These are phyloP conservation scores for Warburgia ugandensis DNA, from an alignment of 164 flowering plant genomes.

Conservation along the genomic window DNA sequence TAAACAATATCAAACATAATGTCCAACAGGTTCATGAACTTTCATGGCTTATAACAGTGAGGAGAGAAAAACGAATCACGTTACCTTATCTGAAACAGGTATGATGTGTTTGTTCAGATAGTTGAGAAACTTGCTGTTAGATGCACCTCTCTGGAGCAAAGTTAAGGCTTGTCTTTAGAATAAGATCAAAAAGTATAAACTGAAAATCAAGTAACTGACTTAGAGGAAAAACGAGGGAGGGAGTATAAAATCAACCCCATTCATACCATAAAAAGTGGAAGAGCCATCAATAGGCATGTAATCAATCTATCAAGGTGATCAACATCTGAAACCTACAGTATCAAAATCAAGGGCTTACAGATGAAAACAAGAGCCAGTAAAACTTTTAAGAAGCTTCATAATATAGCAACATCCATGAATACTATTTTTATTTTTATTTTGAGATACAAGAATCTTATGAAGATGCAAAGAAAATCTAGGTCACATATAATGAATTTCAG, in stretches of 20 bases:
- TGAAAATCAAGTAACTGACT: neutral
- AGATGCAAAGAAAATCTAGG: too few relatives aligned
- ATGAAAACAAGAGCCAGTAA: neutral
- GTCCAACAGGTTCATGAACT: neutral
- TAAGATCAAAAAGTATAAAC: neutral
- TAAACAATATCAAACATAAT: too few relatives aligned
- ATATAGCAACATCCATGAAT: too few relatives aligned
- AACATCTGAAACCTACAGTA: slow-evolving; percentile 69
- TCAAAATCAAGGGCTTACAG: neutral
- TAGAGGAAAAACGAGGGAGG: neutral
- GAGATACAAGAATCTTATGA: too few relatives aligned
- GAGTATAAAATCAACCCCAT: neutral
- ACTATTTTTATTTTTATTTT: too few relatives aligned
- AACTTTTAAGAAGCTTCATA: too few relatives aligned
- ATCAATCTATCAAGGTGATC: slow-evolving; percentile 89
- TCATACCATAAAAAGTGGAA: slow-evolving; percentile 77
- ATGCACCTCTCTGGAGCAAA: slow-evolving; percentile 78
- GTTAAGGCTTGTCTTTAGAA: slow-evolving; percentile 1
- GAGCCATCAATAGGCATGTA: slow-evolving; percentile 81
- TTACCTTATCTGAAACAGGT: slow-evolving; percentile 87
- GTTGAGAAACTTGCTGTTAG: slow-evolving; percentile 83
- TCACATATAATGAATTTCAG: too few relatives aligned
- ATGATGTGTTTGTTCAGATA: slow-evolving; percentile 80
- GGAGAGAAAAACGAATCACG: neutral
- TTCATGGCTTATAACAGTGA: neutral